Base-by-base conservation (phyloP, 2,329 filamentous ascomycete species). In the Trichophyton mentagrophytes region DNA sequence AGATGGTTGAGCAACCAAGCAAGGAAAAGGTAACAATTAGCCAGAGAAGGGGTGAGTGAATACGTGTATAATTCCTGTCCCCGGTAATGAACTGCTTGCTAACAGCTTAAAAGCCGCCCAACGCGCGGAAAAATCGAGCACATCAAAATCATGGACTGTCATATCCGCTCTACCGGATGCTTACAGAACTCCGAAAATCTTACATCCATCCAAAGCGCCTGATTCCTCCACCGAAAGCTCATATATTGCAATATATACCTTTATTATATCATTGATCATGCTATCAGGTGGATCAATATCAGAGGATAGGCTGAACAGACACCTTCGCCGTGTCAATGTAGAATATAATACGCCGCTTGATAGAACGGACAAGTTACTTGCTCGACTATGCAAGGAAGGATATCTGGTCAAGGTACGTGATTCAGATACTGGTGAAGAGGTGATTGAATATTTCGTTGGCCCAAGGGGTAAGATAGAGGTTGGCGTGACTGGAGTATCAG, bases 401-500 rank as follows among this genome's bases (percentile, higher is more conserved):
- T 99, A 99, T 69, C 77, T 99, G 2, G 79, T 90, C 40, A 87
- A 84, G 65, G 80, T 85, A 57, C 81, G 85, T 20, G 90, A 96
- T 66, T 82, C 71, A 65, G 74, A 74, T 67, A 84, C 83, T 0
- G 89, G 88, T 27, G 89, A 95, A 42, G 85, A 92, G 64, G 79
- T 83, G 1, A 79, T 90, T 6, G 90, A 89, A 56, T 99, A 89
- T 81, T 82, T 88, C 61, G 82, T 96, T 13, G 93, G 93, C 0
- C 87, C 90, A 4, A 82, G 93, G 22, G 92, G 88, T 4, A 93
- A 88, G 73, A 80, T 91, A 6, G 93, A 97, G 73, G 82, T 97
- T 40, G 89, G 88, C 0, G 79, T 85, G n/a, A 80, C 84, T 57
- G 89, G 88, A 0, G 87, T 93, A 11, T 83, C 85, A 17, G 85